These are phyloP conservation scores for Boletus coffeatus DNA, from an alignment of 1,284 basidiomycete genomes.

Conservation along the genomic window DNA sequence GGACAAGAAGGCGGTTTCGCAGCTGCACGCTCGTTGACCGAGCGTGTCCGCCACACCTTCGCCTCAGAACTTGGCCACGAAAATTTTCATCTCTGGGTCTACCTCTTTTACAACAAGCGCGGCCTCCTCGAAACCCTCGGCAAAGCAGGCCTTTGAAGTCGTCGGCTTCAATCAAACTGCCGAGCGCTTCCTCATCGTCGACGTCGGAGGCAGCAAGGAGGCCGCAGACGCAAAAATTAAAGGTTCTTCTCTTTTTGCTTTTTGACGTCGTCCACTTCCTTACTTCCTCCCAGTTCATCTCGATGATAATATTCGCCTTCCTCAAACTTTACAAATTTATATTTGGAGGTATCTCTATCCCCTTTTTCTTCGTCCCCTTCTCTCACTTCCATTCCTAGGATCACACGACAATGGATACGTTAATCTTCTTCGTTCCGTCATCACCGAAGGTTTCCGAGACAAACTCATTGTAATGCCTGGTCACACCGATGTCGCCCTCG, in stretches of 20 bases:
- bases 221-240: conserved; percentile 69
- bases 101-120: conserved; percentile 59
- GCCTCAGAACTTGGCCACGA: conserved; percentile 34
- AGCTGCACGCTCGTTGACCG: conserved; percentile 48
- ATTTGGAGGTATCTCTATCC: conserved; percentile 47
- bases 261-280: conserved; percentile 3
- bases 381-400: conserved; percentile 33
- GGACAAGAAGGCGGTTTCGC: conserved; percentile 53
- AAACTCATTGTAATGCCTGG: conserved; percentile 65
- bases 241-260: conserved; percentile 35
- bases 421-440: conserved; percentile 53
- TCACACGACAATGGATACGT: conserved; percentile 74
- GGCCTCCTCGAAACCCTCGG: conserved; percentile 50
- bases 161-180: conserved; percentile 62
- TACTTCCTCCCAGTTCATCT: conserved; percentile 42
- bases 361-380: not conserved
- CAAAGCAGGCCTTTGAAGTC: conserved; percentile 37
- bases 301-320: conserved; percentile 54
- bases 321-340: conserved; percentile 56
- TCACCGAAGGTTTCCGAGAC: conserved; percentile 57
- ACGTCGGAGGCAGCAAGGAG: conserved; percentile 70
- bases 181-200: conserved; percentile 60
- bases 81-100: conserved; percentile 54
- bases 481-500: conserved; percentile 54
- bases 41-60: conserved; percentile 44